A percentile compares a stretch with the other conserved stretches of the same genome.
These are phyloP conservation scores for Colletotrichum sidae DNA, from an alignment of 2,329 filamentous ascomycete species.

Conservation along the genomic window DNA sequence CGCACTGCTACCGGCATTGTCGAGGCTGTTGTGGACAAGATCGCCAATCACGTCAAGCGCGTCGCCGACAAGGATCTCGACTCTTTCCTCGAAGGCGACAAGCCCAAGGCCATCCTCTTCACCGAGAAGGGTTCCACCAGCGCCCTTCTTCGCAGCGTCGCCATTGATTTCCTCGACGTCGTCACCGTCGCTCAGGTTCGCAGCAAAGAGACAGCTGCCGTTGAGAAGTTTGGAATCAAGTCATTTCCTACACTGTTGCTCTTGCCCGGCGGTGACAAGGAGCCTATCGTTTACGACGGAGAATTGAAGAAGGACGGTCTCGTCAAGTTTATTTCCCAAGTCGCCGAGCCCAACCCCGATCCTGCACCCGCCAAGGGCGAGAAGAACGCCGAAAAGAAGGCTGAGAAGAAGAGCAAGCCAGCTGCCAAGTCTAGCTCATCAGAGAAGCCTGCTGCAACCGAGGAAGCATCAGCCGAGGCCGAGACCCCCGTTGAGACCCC, in stretches of 20 bases:
- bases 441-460: conserved; percentile 33
- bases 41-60: conserved; percentile 90
- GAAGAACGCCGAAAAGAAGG: conserved; percentile 54
- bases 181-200: conserved; percentile 86
- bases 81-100: conserved; percentile 77
- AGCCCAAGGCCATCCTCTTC: conserved; percentile 89
- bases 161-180: conserved; percentile 88
- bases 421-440: conserved; percentile 26
- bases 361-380: conserved; percentile 67
- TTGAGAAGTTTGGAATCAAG: conserved; percentile 79
- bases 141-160: conserved; percentile 83
- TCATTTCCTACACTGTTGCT: conserved; percentile 86
- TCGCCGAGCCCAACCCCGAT: conserved; percentile 82
- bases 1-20: conserved; percentile 89
- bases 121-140: conserved; percentile 92
- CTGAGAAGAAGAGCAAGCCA: conserved; percentile 29
- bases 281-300: conserved; percentile 80
- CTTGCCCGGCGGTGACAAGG: conserved; percentile 76
- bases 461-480: conserved; percentile 41
- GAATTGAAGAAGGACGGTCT: conserved; percentile 88
- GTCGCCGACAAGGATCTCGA: conserved; percentile 84
- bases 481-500: conserved; percentile 52
- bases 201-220: conserved; percentile 79
- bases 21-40: conserved; percentile 85
- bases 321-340: conserved; percentile 84